Evolutionary conservation across 1,284 basidiomycete genomes (phyloP).

Genomic region (Pascua sp.): DNA sequence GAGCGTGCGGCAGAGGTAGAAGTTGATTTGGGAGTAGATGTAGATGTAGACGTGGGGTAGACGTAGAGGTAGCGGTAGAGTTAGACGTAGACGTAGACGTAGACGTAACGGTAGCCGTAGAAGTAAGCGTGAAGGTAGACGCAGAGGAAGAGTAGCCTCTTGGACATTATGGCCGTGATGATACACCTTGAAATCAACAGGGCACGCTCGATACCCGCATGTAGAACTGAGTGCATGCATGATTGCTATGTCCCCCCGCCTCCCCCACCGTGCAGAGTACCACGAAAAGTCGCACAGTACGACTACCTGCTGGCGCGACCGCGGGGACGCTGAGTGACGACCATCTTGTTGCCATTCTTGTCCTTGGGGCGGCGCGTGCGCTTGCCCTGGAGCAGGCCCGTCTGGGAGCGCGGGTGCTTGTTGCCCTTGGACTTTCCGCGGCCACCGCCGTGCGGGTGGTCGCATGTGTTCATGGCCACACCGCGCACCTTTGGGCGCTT

Average conservation of each 20-base stretch:
- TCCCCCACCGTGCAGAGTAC: neutral
- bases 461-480: slow-evolving; percentile 97
- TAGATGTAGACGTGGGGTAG: too few relatives aligned
- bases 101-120: too few relatives aligned
- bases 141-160: too few relatives aligned
- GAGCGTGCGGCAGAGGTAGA: too few relatives aligned
- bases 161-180: too few relatives aligned
- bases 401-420: slow-evolving; percentile 84
- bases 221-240: slow-evolving; percentile 23
- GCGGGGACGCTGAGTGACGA: slow-evolving; percentile 80
- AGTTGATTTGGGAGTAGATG: too few relatives aligned
- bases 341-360: slow-evolving; percentile 91
- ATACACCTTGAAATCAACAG: too few relatives aligned
- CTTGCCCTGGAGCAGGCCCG: slow-evolving; percentile 88
- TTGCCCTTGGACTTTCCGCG: slow-evolving; percentile 96
- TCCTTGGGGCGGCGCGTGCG: slow-evolving; percentile 88
- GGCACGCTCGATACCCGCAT: neutral
- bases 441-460: slow-evolving; percentile 95
- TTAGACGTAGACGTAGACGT: too few relatives aligned
- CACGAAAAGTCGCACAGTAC: neutral
- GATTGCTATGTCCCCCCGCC: slow-evolving; percentile 4
- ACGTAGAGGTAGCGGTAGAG: too few relatives aligned
- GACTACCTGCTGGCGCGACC: slow-evolving; percentile 54
- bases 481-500: slow-evolving; percentile 83
- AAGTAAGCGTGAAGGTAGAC: too few relatives aligned